Evolutionary conservation across 2,329 filamentous ascomycete species (phyloP), one percentile per base, ranked within the genome.

Genomic region (Neofusicoccum sp.): DNA sequence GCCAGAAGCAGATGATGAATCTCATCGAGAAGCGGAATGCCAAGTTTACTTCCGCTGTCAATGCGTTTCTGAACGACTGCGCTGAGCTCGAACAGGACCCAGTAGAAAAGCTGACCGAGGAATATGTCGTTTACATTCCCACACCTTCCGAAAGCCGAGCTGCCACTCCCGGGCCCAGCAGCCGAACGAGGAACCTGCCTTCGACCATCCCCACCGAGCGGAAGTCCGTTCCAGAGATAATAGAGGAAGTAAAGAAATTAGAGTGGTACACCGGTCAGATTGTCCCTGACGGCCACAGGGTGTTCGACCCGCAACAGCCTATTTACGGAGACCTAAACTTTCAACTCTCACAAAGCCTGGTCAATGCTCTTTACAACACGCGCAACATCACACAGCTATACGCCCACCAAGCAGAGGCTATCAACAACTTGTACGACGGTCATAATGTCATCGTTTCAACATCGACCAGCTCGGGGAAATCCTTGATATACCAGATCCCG

Each of bases 321-420:
- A 83, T 93, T 0, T 92, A 90, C 68, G 93, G 91, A 1, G 89
- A 96, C 43, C 80, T 99, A 51, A 84, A 89, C 30, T 99, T 98
- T 70, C 79, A 89, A 16, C 82, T 99, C 6, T 96, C 92, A 57
- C 95, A 99, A 71, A 85, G 90, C 65, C 78, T 99, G 53, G 93
- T 99, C n/a, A 96, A 99, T 72, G 93, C 95, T 1, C 76, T 99
- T 0, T 99, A 96, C 78, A 98, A 98, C 67, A 90, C 91, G 7
- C 90, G 89, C 67, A 87, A 87, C 3, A 98, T 99, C 62, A 90
- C 88, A 0, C 84, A 89, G 62, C 84, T 99, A 38, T 99, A 96
- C 70, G 87, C 90, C 0, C 95, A 99, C 73, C 95, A 99, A 75
- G 87, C 93, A 0, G 90, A 96, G 75, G 95, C 95, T 0, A 91